phyloP scores from a whole-genome alignment of 768 basidiomycete genomes.

The Astraeus odoratus region DNA sequence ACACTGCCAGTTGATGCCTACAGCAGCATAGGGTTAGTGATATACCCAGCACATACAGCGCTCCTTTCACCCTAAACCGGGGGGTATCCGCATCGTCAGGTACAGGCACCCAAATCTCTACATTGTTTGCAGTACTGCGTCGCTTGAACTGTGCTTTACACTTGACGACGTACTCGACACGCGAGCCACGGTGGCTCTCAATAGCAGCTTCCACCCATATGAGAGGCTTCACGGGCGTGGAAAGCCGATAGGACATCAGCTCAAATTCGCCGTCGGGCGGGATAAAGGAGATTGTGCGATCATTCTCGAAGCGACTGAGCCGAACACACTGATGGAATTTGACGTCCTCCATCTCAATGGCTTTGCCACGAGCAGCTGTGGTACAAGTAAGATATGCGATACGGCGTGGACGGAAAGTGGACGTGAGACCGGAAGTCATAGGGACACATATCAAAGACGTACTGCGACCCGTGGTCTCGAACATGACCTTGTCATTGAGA shows the following conservation, averaged over 20 bases:
- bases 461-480: conserved; percentile 95
- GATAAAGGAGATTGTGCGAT: conserved; percentile 98
- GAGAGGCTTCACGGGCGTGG: conserved; percentile 93
- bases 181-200: conserved; percentile 88
- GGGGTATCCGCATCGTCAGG: conserved; percentile 98
- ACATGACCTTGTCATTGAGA: conserved; percentile 99
- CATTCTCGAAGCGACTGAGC: conserved; percentile 94
- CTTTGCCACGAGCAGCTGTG: conserved; percentile 85
- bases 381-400: background rate
- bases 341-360: conserved; percentile 99
- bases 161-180: conserved; percentile 95
- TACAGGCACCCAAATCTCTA: conserved; percentile 98
- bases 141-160: conserved; percentile 96
- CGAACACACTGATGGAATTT: conserved; percentile 99
- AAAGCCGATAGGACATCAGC: conserved; percentile 95
- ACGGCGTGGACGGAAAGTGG: background rate
- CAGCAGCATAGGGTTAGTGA: background rate
- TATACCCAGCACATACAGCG: too few relatives aligned
- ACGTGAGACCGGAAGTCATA: background rate
- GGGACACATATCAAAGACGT: conserved; percentile 25
- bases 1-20: conserved; percentile 94
- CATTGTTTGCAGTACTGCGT: conserved; percentile 94
- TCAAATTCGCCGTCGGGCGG: conserved; percentile 99
- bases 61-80: conserved; percentile 70
- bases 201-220: conserved; percentile 94